These are phyloP conservation scores for Pythium dissimile DNA, from an alignment of 352 stramenopile species.

Conservation along the genomic window DNA sequence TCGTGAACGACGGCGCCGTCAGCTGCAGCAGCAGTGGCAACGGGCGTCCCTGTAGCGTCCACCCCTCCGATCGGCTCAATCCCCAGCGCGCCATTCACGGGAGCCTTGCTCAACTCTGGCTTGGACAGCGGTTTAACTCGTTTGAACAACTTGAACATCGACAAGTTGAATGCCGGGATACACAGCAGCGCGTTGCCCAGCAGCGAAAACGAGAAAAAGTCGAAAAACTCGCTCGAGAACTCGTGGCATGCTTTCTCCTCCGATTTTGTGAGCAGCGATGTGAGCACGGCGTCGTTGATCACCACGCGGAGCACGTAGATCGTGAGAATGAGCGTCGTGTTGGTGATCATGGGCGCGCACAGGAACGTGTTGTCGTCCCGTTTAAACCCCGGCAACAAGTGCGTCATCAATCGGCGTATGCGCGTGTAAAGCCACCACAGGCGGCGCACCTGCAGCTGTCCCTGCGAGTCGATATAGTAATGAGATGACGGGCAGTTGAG, in stretches of 20 bases:
- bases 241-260: slow-evolving; percentile 36
- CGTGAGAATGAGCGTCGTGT: slow-evolving; percentile 63
- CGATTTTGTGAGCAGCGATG: slow-evolving; percentile 31
- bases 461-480: slow-evolving; percentile 58
- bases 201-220: slow-evolving; percentile 63
- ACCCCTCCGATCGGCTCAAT: slow-evolving; percentile 21
- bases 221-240: slow-evolving; percentile 59
- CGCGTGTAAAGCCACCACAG: slow-evolving; percentile 60
- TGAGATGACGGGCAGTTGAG: slow-evolving; percentile 37
- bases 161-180: slow-evolving; percentile 61
- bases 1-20: slow-evolving; percentile 35
- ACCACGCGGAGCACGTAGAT: slow-evolving; percentile 48
- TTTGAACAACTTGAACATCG: slow-evolving; percentile 49
- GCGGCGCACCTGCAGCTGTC: slow-evolving; percentile 43
- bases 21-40: slow-evolving; percentile 29
- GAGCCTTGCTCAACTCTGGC: slow-evolving; percentile 11
- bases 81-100: slow-evolving; percentile 11
- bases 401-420: slow-evolving; percentile 37
- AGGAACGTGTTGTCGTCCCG: slow-evolving; percentile 79
- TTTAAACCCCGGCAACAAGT: slow-evolving; percentile 56
- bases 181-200: slow-evolving; percentile 61
- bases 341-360: slow-evolving; percentile 66
- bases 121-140: slow-evolving; percentile 25
- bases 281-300: slow-evolving; percentile 43
- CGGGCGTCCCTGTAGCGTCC: slow-evolving; percentile 19